phyloP scores from a whole-genome alignment of 2,329 filamentous ascomycete species.

The Nannizzia gypsea region DNA sequence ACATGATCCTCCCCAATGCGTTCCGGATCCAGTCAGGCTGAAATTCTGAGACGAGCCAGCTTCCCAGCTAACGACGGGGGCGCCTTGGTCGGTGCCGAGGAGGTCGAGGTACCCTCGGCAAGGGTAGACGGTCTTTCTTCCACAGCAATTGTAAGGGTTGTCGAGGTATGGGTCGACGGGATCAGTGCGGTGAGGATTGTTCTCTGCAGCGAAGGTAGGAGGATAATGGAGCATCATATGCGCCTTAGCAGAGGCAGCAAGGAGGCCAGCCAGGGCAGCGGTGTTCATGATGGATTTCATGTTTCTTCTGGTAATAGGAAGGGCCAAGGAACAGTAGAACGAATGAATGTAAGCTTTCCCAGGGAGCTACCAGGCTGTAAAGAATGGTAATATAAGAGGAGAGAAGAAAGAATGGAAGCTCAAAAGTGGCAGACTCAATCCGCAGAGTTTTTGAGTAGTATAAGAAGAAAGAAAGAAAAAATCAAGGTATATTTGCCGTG shows the following conservation, averaged over 20 bases:
- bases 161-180: conserved; percentile 28
- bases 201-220: conserved; percentile 33
- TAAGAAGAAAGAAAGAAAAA: neutral
- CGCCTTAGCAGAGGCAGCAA: conserved; percentile 13
- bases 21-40: conserved; percentile 23
- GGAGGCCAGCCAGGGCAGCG: neutral
- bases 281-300: neutral
- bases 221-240: conserved; percentile 37
- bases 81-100: conserved; percentile 33
- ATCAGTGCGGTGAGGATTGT: conserved; percentile 33
- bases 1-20: conserved; percentile 38
- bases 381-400: neutral
- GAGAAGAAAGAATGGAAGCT: conserved; percentile 1
- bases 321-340: neutral
- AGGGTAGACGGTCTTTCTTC: conserved; percentile 23
- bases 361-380: neutral
- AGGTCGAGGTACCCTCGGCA: conserved; percentile 36
- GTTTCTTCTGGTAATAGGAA: neutral
- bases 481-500: neutral
- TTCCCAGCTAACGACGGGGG: conserved; percentile 33
- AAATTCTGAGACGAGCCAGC: conserved; percentile 34
- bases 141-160: conserved; percentile 38
- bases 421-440: neutral
- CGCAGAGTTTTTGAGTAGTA: neutral
- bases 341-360: neutral